A percentile compares a stretch with the other conserved stretches of the same genome.
These are phyloP conservation scores for Aspergillus vadensis DNA, from an alignment of 2,329 filamentous ascomycete genomes.

Conservation along the genomic window DNA sequence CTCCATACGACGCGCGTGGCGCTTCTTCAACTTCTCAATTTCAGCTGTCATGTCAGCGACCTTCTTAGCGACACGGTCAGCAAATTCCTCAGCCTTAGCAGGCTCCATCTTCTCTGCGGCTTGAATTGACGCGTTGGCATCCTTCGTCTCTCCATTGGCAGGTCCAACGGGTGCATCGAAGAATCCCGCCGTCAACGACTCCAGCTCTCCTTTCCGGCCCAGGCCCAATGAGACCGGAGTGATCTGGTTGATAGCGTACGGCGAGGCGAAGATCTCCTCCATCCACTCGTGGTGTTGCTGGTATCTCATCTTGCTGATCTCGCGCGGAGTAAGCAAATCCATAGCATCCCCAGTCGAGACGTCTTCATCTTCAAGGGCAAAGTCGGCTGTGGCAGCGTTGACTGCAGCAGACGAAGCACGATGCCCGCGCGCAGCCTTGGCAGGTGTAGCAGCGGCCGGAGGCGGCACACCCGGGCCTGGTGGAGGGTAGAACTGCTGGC, in stretches of 20 bases:
- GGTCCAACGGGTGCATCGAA: constrained; percentile 63
- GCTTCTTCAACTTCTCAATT: constrained; percentile 78
- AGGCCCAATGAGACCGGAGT: constrained; percentile 83
- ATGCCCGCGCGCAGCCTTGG: constrained; percentile 46
- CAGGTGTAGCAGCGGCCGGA: constrained; percentile 26
- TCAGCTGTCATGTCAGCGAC: constrained; percentile 74
- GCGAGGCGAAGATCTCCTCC: constrained; percentile 92
- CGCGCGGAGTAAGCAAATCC: constrained; percentile 83
- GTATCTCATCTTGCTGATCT: constrained; percentile 84
- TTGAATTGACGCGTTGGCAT: constrained; percentile 33
- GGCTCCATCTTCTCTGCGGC: constrained; percentile 68
- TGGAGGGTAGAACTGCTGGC: constrained; percentile 41
- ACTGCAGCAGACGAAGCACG: constrained; percentile 45
- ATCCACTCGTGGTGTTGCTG: constrained; percentile 98
- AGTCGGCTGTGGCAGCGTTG: constrained; percentile 46
- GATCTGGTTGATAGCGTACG: constrained; percentile 83
- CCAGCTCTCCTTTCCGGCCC: constrained; percentile 79
- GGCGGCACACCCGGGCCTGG: constrained; percentile 31
- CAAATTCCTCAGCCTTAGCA: constrained; percentile 81
- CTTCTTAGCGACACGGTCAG: constrained; percentile 72
- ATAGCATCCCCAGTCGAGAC: constrained; percentile 84
- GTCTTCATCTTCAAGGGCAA: constrained; percentile 79
- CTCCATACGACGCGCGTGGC: constrained; percentile 74
- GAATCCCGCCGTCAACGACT: constrained; percentile 78
- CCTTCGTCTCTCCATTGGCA: constrained; percentile 31